These are phyloP conservation scores for Rostrohypoxylon terebratum DNA, from an alignment of 495 filamentous ascomycete genomes.

Conservation along the genomic window DNA sequence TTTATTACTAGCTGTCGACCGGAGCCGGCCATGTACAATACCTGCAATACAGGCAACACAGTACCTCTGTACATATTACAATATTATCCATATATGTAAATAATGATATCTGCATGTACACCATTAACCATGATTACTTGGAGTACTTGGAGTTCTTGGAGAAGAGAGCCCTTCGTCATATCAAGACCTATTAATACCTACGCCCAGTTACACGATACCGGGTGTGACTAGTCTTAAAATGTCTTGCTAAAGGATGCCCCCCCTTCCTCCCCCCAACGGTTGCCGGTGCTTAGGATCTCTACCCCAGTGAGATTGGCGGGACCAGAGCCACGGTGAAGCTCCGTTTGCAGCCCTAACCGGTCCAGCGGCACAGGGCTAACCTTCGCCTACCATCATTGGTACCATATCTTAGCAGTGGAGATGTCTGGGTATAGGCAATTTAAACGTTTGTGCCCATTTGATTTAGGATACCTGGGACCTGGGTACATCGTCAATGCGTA, in stretches of 20 bases:
- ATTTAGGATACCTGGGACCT: neutral
- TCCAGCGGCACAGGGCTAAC: slow-evolving; percentile 33
- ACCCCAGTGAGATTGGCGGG: slow-evolving; percentile 27
- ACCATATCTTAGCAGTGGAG: slow-evolving; percentile 19
- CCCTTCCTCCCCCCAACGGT: too few relatives aligned
- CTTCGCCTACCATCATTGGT: slow-evolving; percentile 30
- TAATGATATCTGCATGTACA: neutral
- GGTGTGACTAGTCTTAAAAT: neutral
- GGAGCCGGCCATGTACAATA: neutral
- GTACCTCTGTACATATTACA: neutral
- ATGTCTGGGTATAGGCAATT: slow-evolving; percentile 11
- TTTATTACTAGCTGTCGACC: neutral
- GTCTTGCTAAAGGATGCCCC: slow-evolving; percentile 10
- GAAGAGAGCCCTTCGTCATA: neutral
- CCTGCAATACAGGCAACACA: too few relatives aligned
- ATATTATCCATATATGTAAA: neutral
- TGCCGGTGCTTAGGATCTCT: slow-evolving; percentile 10
- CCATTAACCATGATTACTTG: neutral
- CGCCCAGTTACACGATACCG: slow-evolving; percentile 1
- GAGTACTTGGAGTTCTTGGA: neutral
- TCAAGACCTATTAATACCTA: neutral
- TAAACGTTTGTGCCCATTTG: slow-evolving; percentile 3
- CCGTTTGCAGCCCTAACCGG: slow-evolving; percentile 33
- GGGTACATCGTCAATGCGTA: neutral
- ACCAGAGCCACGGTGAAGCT: slow-evolving; percentile 22